phyloP scores from a whole-genome alignment of 768 basidiomycete genomes.

The Lentinula detonsa region DNA sequence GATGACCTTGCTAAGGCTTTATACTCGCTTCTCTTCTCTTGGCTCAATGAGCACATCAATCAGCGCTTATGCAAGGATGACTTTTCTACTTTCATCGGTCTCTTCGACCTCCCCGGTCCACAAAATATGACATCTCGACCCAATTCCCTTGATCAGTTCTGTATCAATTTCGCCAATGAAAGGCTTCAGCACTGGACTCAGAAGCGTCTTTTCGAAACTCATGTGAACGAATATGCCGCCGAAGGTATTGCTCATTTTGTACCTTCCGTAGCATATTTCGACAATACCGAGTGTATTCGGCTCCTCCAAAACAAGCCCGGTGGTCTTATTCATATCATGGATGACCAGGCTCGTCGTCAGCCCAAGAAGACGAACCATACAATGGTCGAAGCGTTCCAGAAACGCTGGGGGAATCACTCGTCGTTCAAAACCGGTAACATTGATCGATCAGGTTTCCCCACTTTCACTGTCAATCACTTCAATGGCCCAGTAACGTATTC shows the following conservation, averaged over 20 bases:
- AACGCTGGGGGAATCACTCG: constrained; percentile 91
- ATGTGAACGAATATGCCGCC: constrained; percentile 75
- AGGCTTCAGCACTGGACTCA: constrained; percentile 81
- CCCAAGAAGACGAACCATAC: constrained; percentile 90
- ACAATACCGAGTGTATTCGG: constrained; percentile 86
- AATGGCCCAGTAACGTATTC: constrained; percentile 91
- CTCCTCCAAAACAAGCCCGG: constrained; percentile 83
- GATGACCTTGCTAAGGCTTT: constrained; percentile 93
- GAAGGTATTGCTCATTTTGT: constrained; percentile 74
- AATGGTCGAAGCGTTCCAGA: constrained; percentile 92
- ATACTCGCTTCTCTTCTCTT: constrained; percentile 91
- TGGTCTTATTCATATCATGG: constrained; percentile 95
- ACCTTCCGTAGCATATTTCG: constrained; percentile 74
- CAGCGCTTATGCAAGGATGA: constrained; percentile 92
- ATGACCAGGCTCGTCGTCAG: constrained; percentile 84
- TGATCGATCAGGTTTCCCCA: constrained; percentile 74
- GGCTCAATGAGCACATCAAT: constrained; percentile 96
- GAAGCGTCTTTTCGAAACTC: constrained; percentile 71
- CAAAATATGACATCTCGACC: constrained; percentile 84
- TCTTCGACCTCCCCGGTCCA: constrained; percentile 91
- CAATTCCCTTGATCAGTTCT: constrained; percentile 95
- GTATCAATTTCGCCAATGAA: constrained; percentile 95
- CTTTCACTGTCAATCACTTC: constrained; percentile 90
- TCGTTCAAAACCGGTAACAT: constrained; percentile 80
- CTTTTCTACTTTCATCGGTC: constrained; percentile 85